These are phyloP conservation scores for Tulasnella sp. DNA, from an alignment of 768 basidiomycete genomes.

Conservation along the genomic window DNA sequence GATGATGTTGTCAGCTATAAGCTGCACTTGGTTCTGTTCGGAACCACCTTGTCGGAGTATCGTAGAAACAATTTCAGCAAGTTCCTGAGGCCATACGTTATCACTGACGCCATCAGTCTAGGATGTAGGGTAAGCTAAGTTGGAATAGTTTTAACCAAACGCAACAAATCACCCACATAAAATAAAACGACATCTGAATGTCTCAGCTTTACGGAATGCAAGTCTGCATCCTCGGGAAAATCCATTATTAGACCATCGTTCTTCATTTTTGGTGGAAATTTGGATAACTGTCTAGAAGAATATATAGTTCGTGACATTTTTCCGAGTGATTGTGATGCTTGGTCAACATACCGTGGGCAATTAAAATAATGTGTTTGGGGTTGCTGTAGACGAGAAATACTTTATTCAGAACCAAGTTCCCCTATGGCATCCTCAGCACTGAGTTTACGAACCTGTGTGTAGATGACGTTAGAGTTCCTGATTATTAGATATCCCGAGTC, in stretches of 20 bases:
- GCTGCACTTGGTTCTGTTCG: conserved; percentile 37
- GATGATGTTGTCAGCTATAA: conserved; percentile 59
- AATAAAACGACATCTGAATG: conserved; percentile 42
- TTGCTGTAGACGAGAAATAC: conserved; percentile 21
- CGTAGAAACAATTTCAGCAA: conserved; percentile 55
- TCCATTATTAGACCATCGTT: conserved; percentile 6
- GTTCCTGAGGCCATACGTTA: conserved; percentile 52
- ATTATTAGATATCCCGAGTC: conserved; percentile 23
- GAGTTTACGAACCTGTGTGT: conserved; percentile 5
- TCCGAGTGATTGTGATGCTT: not conserved
- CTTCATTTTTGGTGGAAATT: conserved; percentile 11
- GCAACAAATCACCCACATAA: conserved; percentile 29
- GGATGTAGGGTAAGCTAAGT: not conserved
- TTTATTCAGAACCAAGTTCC: not conserved
- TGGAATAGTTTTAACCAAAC: not conserved
- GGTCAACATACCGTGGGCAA: conserved; percentile 29
- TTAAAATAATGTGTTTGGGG: conserved; percentile 37
- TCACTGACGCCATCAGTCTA: conserved; percentile 47
- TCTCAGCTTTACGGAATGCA: conserved; percentile 35
- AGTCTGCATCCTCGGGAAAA: conserved; percentile 32
- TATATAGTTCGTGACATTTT: conserved; percentile 21
- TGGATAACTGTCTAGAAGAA: conserved; percentile 15
- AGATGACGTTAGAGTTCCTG: conserved; percentile 9
- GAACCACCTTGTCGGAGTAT: conserved; percentile 36
- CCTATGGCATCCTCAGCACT: too few species aligned